Conservation (phyloP, 192 early-diverging fungal genomes). For the Rhizophlyctis rosea region DNA sequence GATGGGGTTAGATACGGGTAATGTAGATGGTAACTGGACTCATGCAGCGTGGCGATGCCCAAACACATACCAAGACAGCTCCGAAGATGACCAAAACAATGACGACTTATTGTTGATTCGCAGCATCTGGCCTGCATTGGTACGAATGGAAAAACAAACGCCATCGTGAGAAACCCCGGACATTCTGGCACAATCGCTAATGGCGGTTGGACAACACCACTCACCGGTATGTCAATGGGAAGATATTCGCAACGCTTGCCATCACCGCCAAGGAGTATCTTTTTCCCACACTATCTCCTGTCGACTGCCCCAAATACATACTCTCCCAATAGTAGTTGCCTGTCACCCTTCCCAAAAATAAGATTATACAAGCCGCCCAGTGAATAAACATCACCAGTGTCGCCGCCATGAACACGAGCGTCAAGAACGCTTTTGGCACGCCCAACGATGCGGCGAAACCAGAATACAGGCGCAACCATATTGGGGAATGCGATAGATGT, state of each 20-base stretch:
- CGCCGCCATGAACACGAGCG: conserved; percentile 30
- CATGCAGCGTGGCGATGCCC: not conserved
- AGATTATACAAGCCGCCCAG: conserved; percentile 36
- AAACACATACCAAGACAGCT: conserved; percentile 21
- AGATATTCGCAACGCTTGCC: conserved; percentile 40
- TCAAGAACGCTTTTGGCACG: conserved; percentile 37
- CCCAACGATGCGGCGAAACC: conserved; percentile 25
- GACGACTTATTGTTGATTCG: conserved; percentile 32
- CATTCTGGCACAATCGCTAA: not conserved
- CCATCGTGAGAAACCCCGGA: too few relatives aligned
- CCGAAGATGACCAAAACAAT: conserved; percentile 35
- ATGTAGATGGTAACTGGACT: conserved; percentile 1
- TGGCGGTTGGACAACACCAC: too few relatives aligned
- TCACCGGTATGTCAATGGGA: conserved; percentile 43
- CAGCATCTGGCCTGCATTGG: too few relatives aligned
- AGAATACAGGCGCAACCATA: too few relatives aligned
- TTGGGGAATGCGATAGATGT: conserved; percentile 27
- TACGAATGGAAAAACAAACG: too few relatives aligned
- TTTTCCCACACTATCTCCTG: conserved; percentile 13
- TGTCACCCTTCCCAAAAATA: conserved; percentile 34
- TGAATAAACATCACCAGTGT: conserved; percentile 38
- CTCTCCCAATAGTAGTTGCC: conserved; percentile 33
- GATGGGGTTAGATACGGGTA: too few relatives aligned
- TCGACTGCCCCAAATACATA: too few relatives aligned
- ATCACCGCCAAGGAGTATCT: conserved; percentile 46